Base-by-base conservation (phyloP, 1,284 basidiomycete species). In the Rhodotorula glutinis region DNA sequence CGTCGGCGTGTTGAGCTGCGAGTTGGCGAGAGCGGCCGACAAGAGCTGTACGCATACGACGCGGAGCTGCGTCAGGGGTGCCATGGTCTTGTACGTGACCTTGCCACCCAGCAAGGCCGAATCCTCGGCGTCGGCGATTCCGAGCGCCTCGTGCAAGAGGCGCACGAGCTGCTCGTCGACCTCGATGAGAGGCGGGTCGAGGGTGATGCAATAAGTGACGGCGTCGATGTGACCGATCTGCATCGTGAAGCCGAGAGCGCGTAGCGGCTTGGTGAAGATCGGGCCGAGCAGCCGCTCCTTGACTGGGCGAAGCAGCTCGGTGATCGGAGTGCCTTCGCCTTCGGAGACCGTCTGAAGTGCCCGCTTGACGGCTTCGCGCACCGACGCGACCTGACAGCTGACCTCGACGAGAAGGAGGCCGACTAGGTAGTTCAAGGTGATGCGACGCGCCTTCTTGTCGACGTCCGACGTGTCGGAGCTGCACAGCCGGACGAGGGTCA, bases 161-260 rank as follows among this genome's bases (percentile, higher is more conserved):
- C 96, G 89, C 66, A 94, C 84, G 55, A 98, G 86, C 79, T 76
- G 77, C 74, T 72, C 73, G 53, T 75, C 74, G 67, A 80, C 79
- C 61, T 80, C 80, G 62, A 80, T 79, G 41, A 81, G 73, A 23
- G 80, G 80, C 30, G 79, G 79, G 53, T 75, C 60, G 27, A 81
- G 76, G 61, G 77, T 77, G 69, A 81, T 78, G 77, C 91, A 91
- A 78, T 94, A 99, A 25, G 94, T 90, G 69, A 99, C 87, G 17
- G 93, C 93, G 77, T 98, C 96, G 65, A 99, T 94, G 84, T 98
- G 93, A 41, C 94, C 96, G 65, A 98, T 97, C 79, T 99, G 96
- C 78, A 95, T 92, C 21, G 90, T 85, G 77, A 98, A 95, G 2
- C 94, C 93, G 25, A 99, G 84, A 0, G 96, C 96, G 63, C 96